Evolutionary conservation across 176 grass and related monocot species (phyloP).

Genomic region (Poa pratensis): DNA sequence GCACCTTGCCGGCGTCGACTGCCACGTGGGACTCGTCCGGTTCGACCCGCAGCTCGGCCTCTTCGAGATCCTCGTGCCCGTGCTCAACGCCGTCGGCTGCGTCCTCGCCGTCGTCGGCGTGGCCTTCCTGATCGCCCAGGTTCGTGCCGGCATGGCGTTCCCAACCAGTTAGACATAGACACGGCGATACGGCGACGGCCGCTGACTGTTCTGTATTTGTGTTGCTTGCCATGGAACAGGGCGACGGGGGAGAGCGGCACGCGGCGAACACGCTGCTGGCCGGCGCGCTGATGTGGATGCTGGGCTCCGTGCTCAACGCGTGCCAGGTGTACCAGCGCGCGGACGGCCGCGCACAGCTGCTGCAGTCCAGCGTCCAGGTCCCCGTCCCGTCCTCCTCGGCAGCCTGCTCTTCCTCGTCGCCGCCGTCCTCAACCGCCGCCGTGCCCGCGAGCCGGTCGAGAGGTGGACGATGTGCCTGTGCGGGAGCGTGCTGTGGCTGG

Average conservation of each 20-base stretch:
- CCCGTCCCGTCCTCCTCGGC: conserved; percentile 74
- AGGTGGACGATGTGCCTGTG: conserved; percentile 60
- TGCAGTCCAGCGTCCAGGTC: conserved; percentile 73
- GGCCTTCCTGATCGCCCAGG: conserved; percentile 46
- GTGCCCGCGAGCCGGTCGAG: background rate
- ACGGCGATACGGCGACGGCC: no score
- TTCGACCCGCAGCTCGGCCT: conserved; percentile 79
- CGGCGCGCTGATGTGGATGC: conserved; percentile 61
- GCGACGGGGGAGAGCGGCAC: conserved; percentile 38
- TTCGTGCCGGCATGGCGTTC: background rate
- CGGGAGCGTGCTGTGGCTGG: conserved; percentile 69
- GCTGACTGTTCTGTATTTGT: background rate
- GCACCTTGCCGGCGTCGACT: conserved; percentile 75
- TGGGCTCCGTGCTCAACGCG: conserved; percentile 62
- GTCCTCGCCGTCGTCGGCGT: conserved; percentile 51
- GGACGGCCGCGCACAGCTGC: conserved; percentile 71
- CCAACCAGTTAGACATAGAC: background rate
- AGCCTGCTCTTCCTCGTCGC: conserved; percentile 80
- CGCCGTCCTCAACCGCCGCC: conserved; percentile 44
- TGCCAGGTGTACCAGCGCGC: conserved; percentile 90
- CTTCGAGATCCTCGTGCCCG: conserved; percentile 77
- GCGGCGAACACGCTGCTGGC: conserved; percentile 57
- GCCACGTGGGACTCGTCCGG: conserved; percentile 49
- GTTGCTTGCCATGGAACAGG: background rate
- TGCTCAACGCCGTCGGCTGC: conserved; percentile 54